Evolutionary conservation across 2,329 filamentous ascomycete genomes (phyloP), one percentile per base, ranked within the genome.

Genomic region (Podosphaera leucotricha): DNA sequence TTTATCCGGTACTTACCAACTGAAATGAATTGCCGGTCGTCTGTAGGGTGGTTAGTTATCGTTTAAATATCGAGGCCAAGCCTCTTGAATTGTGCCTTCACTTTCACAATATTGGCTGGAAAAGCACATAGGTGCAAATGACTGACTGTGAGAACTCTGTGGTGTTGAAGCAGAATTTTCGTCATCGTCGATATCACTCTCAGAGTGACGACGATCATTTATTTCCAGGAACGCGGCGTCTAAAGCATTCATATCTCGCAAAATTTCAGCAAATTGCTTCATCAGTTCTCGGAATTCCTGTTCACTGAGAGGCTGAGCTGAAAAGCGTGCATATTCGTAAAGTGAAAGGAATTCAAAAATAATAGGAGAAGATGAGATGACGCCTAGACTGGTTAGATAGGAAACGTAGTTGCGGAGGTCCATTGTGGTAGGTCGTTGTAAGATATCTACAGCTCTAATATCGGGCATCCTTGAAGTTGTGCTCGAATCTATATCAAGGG

Each of bases 261-360:
- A 64, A 0, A 95, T 64, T 44, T 80, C 74, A 1, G 86, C 80
- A 59, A 95, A 94, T 21, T 81, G 66, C 46, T 75, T 71, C 84
- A 94, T 94, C 24, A 94, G 64, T 19, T 69, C 63, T 33, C 80
- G 70, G 57, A 98, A 95, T 43, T 78, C 70, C 0, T 61, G 55
- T 52, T 86, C 78, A 2, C 72, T 70, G 3, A 93, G 64, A 1
- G 78, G 71, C 4, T 66, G 64, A 0, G 71, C 72, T 1, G 82
- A 86, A 62, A 92, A 98, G 36, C 87, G 77, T 2, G 85, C 84
- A 46, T 72, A 66, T 62, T 95, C 90, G 61, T 94, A 98, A 18
- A 72, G 64, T 1, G 68, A 61, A 18, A 94, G 62, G 56, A 95
- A 98, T 1, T 63, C 60, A 55, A 15, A 6, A 63, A 19, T 71